These are phyloP conservation scores for Candida oleophila DNA, from an alignment of 805 yeast genomes.

Conservation along the genomic window DNA sequence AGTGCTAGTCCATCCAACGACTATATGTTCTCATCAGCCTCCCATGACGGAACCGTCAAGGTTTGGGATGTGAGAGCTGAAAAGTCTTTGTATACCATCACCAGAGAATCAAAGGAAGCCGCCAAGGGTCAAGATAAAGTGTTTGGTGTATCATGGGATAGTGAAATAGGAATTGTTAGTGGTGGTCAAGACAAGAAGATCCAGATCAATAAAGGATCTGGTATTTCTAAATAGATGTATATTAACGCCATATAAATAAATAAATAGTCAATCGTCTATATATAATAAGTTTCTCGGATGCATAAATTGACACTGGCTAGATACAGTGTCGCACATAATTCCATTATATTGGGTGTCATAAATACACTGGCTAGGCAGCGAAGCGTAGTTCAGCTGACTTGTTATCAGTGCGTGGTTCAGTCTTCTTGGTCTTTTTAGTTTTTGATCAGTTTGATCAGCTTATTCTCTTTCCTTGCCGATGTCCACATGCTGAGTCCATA, in stretches of 20 bases:
- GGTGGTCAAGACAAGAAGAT: conserved; percentile 94
- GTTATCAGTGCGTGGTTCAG: too few relatives aligned
- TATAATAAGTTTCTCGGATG: neutral
- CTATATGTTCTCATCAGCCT: conserved; percentile 81
- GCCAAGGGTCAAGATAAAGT: conserved; percentile 59
- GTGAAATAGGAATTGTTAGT: conserved; percentile 76
- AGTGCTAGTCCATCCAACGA: conserved; percentile 74
- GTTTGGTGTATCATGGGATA: conserved; percentile 84
- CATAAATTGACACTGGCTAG: neutral
- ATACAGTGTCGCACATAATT: neutral
- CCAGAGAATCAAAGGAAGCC: conserved; percentile 59
- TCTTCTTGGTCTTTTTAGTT: too few relatives aligned
- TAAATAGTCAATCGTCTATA: too few relatives aligned
- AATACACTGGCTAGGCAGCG: too few relatives aligned
- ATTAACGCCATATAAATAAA: conserved; percentile 1
- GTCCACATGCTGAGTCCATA: conserved; percentile 67
- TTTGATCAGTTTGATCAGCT: too few relatives aligned
- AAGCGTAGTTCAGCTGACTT: too few relatives aligned
- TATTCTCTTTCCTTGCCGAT: conserved; percentile 32
- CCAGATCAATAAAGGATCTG: conserved; percentile 64
- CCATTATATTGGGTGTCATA: too few relatives aligned
- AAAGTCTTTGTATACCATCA: conserved; percentile 75
- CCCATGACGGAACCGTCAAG: conserved; percentile 95
- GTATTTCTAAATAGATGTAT: conserved; percentile 18
- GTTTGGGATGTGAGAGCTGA: conserved; percentile 95